These are phyloP conservation scores for Mortierella polycephala DNA, from an alignment of 371 early-diverging fungal genomes.

Conservation along the genomic window DNA sequence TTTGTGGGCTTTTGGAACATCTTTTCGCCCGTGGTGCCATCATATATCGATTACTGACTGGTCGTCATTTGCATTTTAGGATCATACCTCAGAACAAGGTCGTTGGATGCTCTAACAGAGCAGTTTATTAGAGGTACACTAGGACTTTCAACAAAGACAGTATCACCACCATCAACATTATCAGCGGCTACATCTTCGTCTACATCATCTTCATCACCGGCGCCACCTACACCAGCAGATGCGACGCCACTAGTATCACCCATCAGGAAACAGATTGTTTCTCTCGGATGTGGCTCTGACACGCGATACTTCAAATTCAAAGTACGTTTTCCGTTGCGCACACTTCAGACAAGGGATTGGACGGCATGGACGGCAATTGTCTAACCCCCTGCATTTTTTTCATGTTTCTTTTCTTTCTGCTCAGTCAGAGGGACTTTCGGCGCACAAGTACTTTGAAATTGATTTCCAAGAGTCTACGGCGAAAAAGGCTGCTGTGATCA, in stretches of 20 bases:
- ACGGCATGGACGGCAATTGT: not conserved
- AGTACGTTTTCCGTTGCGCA: conserved; percentile 38
- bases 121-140: conserved; percentile 64
- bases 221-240: not conserved
- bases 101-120: conserved; percentile 71
- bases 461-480: conserved; percentile 90
- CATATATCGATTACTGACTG: not conserved
- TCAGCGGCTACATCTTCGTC: conserved; percentile 1
- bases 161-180: not conserved
- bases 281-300: conserved; percentile 93
- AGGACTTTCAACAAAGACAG: not conserved
- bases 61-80: conserved; percentile 54
- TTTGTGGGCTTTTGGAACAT: conserved; percentile 15
- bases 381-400: not conserved
- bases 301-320: conserved; percentile 89
- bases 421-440: conserved; percentile 41
- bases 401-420: too few species aligned
- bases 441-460: conserved; percentile 83
- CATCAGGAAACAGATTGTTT: conserved; percentile 79
- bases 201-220: conserved; percentile 6
- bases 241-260: not conserved
- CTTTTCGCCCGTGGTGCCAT: too few species aligned
- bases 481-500: conserved; percentile 79
- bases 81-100: conserved; percentile 76
- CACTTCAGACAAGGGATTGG: not conserved